Conservation (phyloP, 2,329 filamentous ascomycete species). For the Pestalotiopsis sp. region DNA sequence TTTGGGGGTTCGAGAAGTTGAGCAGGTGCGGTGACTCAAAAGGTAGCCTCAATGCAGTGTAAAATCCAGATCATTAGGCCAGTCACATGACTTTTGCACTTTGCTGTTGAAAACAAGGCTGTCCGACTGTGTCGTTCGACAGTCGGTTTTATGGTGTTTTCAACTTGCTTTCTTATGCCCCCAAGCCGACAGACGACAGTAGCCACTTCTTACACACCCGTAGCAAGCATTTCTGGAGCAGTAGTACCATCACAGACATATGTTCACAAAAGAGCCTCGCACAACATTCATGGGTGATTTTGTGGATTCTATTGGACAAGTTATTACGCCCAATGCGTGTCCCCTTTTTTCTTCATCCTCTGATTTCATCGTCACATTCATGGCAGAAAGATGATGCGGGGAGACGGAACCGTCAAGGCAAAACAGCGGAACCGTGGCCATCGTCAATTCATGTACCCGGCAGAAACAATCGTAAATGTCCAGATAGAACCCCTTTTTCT, state of each 20-base stretch:
- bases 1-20: background rate
- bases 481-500: constrained; percentile 43
- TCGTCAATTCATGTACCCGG: constrained; percentile 39
- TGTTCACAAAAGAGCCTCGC: background rate
- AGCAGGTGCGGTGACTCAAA: background rate
- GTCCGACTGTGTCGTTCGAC: background rate
- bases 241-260: background rate
- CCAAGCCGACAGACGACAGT: background rate
- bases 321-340: constrained; percentile 32
- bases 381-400: constrained; percentile 34
- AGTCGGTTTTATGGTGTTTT: background rate
- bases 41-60: background rate
- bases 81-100: constrained; percentile 1
- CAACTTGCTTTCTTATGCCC: background rate
- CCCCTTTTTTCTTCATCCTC: constrained; percentile 36
- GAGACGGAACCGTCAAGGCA: constrained; percentile 34
- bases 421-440: constrained; percentile 36
- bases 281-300: constrained; percentile 11
- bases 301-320: constrained; percentile 38
- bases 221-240: background rate
- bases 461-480: constrained; percentile 43
- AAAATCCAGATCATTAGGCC: background rate
- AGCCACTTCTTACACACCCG: background rate
- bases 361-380: constrained; percentile 21
- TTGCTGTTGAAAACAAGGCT: background rate